Evolutionary conservation across 345 rosid genomes (phyloP), one percentile per base, ranked within the genome.

Genomic region (Rubroshorea leprosula): DNA sequence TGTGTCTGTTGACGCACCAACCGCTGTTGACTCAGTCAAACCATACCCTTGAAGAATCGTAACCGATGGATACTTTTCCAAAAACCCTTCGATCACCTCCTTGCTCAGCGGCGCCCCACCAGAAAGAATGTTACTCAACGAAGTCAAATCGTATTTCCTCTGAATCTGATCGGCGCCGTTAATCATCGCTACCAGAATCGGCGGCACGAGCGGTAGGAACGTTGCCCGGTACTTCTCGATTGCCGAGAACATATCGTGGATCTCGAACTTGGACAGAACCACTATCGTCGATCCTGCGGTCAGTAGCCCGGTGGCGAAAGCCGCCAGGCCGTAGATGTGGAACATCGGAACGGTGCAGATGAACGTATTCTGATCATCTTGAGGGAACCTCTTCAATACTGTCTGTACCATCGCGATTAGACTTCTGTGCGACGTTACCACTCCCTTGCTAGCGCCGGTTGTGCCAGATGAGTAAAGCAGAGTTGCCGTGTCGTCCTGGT

Each of bases 401-500:
- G 68, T 64, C 45, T 80, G 73, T 24, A 86, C 83, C 83, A 79
- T 68, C 0, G 89, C 84, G 41, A 89, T 84, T 35, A 86, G 53
- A 67, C 80, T 89, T 2, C 81, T 63, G 66, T 92, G 96, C 1
- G 89, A 84, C 35, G 90, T 64, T 20, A 77, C 75, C 49, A 92
- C 96, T 0, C 98, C 96, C 51, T 86, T 92, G 70, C 93, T 89
- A 9, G 58, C 78, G 27, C 96, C 95, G 17, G 95, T 86, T 22
- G 98, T 92, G 23, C 98, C 95, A 0, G 98, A 92, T 4, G 97
- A 92, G 78, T 92, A 92, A 6, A 92, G 83, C 11, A 92, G 72
- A 25, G 83, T 82, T 12, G 97, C 96, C 17, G 89, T 78, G 68
- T 92, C 97, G 27, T 86, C 76, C 64, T 75, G 85, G 65, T 70